phyloP scores from a whole-genome alignment of 2,329 filamentous ascomycete genomes.

The Chaetomium globosum region DNA sequence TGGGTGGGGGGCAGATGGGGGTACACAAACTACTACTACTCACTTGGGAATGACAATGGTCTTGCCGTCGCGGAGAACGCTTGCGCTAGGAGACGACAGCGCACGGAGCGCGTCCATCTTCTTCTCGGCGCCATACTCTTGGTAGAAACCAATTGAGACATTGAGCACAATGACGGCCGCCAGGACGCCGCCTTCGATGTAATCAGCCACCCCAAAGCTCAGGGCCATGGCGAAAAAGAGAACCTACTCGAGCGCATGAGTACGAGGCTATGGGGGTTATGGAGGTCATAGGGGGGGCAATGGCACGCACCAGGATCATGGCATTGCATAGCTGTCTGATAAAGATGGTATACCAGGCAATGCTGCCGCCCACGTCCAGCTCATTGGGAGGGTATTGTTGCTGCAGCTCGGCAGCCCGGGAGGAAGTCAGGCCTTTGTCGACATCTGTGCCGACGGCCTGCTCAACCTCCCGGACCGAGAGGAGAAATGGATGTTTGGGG shows the following conservation, averaged over 20 bases:
- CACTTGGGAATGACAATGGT: slow-evolving; percentile 61
- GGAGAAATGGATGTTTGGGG: slow-evolving; percentile 61
- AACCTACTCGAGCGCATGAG: slow-evolving; percentile 53
- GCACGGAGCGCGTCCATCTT: slow-evolving; percentile 66
- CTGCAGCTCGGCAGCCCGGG: slow-evolving; percentile 61
- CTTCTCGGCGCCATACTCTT: slow-evolving; percentile 66
- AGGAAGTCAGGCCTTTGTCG: slow-evolving; percentile 66
- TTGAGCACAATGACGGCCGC: slow-evolving; percentile 57
- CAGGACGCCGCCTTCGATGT: slow-evolving; percentile 43
- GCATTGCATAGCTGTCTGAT: slow-evolving; percentile 74
- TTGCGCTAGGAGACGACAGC: slow-evolving; percentile 65
- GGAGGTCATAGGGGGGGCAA: neutral
- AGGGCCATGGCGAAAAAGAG: slow-evolving; percentile 76
- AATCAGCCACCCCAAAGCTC: slow-evolving; percentile 64
- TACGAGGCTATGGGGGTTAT: slow-evolving; percentile 36
- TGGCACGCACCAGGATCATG: slow-evolving; percentile 66
- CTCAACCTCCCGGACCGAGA: slow-evolving; percentile 64
- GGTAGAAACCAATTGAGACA: slow-evolving; percentile 67
- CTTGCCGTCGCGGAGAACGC: slow-evolving; percentile 62
- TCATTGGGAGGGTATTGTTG: slow-evolving; percentile 68
- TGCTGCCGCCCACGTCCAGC: slow-evolving; percentile 67
- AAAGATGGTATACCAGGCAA: slow-evolving; percentile 72
- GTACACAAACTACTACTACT: slow-evolving; percentile 32
- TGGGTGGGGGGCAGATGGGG: slow-evolving; percentile 3
- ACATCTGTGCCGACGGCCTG: slow-evolving; percentile 63